Evolutionary conservation across 108 stramenopile genomes (phyloP).

Genomic region (Cyclotella cryptica): DNA sequence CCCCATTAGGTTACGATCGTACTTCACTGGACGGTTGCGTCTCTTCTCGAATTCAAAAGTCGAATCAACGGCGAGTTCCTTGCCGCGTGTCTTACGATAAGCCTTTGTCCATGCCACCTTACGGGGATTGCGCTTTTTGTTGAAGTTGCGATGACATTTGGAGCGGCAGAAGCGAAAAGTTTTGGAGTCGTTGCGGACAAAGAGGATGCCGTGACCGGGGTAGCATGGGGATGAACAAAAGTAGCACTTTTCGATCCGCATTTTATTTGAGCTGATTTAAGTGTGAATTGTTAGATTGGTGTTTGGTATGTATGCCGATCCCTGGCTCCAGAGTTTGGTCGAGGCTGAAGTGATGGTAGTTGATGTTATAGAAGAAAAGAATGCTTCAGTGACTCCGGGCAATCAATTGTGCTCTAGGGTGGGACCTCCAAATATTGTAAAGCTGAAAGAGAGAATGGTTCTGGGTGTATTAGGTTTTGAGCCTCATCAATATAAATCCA

Average conservation of each 20-base stretch:
- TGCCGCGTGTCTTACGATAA: constrained; percentile 95
- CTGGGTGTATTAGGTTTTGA: background rate
- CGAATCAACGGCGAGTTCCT: constrained; percentile 95
- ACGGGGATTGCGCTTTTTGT: constrained; percentile 98
- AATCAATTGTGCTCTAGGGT: no score
- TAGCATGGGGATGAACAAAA: constrained; percentile 98
- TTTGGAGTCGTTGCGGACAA: constrained; percentile 99
- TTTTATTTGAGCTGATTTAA: constrained; percentile 44
- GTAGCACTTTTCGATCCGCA: constrained; percentile 98
- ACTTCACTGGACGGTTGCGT: constrained; percentile 97
- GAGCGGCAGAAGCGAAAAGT: constrained; percentile 99
- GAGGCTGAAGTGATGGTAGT: background rate
- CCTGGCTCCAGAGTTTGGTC: no score
- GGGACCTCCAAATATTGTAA: no score
- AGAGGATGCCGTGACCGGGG: constrained; percentile 98
- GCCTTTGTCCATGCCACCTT: constrained; percentile 99
- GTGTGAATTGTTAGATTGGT: background rate
- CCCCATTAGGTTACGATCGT: constrained; percentile 96
- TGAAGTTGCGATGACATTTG: constrained; percentile 99
- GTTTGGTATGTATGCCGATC: background rate
- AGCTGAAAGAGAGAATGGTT: background rate
- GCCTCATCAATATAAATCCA: no score
- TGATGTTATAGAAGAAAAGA: no score
- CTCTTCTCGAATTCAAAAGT: constrained; percentile 99
- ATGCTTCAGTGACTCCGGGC: no score